A percentile compares a stretch with the other conserved stretches of the same genome.
These are phyloP conservation scores for Coemansia sp. DNA, from an alignment of 192 early-diverging fungal genomes.

Conservation along the genomic window DNA sequence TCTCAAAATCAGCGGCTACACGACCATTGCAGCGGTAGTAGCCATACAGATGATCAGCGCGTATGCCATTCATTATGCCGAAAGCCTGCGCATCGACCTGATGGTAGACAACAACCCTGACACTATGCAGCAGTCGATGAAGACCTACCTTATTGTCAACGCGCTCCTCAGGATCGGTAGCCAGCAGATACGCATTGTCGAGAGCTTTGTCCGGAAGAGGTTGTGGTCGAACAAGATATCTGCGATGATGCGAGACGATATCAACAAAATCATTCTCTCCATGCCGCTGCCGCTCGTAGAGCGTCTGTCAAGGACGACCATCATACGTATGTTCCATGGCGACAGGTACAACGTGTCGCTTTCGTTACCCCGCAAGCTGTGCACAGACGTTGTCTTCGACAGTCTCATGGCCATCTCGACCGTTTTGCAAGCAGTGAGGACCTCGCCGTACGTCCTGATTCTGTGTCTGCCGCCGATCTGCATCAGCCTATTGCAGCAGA, in stretches of 20 bases:
- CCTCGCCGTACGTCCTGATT: not conserved
- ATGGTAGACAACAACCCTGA: conserved; percentile 31
- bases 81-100: conserved; percentile 16
- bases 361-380: not conserved
- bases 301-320: conserved; percentile 18
- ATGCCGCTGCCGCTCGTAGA: conserved; percentile 20
- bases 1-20: conserved; percentile 16
- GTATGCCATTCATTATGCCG: conserved; percentile 14
- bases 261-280: conserved; percentile 2
- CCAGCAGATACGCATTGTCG: conserved; percentile 9
- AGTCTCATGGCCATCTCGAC: not conserved
- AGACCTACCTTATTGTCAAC: conserved; percentile 21
- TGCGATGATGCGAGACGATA: not conserved
- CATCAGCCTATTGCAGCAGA: not conserved
- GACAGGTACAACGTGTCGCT: not conserved
- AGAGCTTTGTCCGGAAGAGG: not conserved
- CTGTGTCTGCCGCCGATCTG: not conserved
- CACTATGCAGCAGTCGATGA: conserved; percentile 24
- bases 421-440: not conserved
- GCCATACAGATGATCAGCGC: conserved; percentile 11
- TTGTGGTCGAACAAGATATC: conserved; percentile 9
- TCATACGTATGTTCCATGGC: not conserved
- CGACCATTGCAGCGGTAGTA: conserved; percentile 6
- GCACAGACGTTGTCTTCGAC: not conserved
- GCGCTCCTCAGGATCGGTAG: conserved; percentile 9